Conservation (phyloP, 805 yeast genomes). For the Hanseniaspora singularis region DNA sequence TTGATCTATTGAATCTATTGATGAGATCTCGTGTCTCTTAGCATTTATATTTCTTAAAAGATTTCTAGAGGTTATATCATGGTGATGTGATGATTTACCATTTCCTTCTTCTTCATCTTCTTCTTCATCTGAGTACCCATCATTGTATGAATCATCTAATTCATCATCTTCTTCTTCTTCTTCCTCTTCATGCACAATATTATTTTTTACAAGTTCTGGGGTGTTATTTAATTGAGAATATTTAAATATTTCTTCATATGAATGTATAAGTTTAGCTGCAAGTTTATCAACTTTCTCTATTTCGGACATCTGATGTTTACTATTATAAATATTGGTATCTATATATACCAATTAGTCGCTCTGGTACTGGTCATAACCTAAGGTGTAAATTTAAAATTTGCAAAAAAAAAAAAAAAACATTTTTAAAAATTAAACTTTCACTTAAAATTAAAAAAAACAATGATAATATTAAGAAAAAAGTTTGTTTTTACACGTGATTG, state of each 20-base stretch:
- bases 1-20: conserved; percentile 23
- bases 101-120: conserved; percentile 1
- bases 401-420: background rate
- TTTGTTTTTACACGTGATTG: too few species aligned
- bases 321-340: background rate
- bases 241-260: conserved; percentile 11
- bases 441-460: too few species aligned
- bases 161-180: background rate
- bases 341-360: background rate
- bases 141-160: background rate
- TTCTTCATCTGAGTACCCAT: background rate
- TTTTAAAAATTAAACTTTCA: too few species aligned
- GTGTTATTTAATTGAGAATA: conserved; percentile 14
- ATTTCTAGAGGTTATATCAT: conserved; percentile 10
- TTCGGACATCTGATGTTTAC: background rate
- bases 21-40: conserved; percentile 17
- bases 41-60: conserved; percentile 14
- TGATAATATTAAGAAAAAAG: too few species aligned
- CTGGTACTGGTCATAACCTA: too few species aligned
- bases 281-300: conserved; percentile 8
- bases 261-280: conserved; percentile 3
- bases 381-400: too few species aligned
- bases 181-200: background rate
- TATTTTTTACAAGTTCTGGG: conserved; percentile 6
- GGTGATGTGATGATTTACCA: background rate